Evolutionary conservation across 148 eudicot species (phyloP).

Genomic region (Vaccinium vitisidaea): DNA sequence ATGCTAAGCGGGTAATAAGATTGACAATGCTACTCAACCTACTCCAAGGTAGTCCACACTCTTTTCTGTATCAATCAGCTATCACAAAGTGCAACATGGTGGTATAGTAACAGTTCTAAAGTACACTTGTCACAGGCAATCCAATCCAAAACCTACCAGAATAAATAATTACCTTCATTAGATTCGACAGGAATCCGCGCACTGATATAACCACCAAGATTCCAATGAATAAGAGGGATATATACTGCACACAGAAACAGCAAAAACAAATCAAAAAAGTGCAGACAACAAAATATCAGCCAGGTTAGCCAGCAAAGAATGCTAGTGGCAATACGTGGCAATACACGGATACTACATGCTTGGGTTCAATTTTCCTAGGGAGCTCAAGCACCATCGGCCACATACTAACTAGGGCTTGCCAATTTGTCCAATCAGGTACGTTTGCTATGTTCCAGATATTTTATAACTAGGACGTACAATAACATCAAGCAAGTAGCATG

Average conservation of each 20-base stretch:
- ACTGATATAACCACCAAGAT: constrained; percentile 90
- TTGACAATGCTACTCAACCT: neutral
- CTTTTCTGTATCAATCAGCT: neutral
- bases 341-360: neutral
- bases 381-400: neutral
- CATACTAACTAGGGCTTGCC: neutral
- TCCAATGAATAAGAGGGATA: constrained; percentile 91
- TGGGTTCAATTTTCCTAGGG: neutral
- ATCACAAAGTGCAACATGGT: neutral
- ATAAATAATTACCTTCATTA: constrained; percentile 76
- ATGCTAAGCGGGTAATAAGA: neutral
- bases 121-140: neutral
- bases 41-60: neutral
- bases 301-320: neutral
- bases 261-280: constrained; percentile 11
- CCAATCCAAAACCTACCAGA: neutral
- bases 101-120: constrained; percentile 2
- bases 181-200: constrained; percentile 82
- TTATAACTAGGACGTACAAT: neutral
- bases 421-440: neutral
- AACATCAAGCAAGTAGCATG: neutral
- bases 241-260: constrained; percentile 59
- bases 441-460: neutral
- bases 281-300: neutral
- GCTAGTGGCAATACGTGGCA: constrained; percentile 9